Evolutionary conservation across 2,329 filamentous ascomycete species (phyloP).

Genomic region (Penicillium hordei): DNA sequence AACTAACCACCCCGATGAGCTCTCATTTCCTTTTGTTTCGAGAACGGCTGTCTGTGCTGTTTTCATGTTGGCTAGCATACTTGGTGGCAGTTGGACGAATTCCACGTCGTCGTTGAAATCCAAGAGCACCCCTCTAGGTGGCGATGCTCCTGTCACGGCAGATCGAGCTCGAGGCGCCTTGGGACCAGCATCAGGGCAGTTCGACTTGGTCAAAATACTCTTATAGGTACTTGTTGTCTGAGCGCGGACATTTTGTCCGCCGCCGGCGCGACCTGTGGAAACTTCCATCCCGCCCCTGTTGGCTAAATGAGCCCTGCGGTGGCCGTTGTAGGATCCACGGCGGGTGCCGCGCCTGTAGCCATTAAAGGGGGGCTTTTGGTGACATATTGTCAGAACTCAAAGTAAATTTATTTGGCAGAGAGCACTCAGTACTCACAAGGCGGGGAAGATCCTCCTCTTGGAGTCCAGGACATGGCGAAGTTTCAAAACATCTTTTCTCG

Average conservation of each 20-base stretch:
- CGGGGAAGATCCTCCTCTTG: not conserved
- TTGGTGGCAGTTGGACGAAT: not conserved
- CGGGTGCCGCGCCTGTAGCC: not conserved
- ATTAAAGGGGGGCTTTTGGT: not conserved
- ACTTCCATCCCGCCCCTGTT: not conserved
- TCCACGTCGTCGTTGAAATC: not conserved
- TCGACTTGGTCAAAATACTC: not conserved
- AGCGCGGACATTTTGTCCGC: not conserved
- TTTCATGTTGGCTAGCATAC: not conserved
- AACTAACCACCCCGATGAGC: not conserved
- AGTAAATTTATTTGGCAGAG: not conserved
- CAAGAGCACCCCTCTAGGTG: not conserved
- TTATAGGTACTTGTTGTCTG: not conserved
- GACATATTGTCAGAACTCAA: not conserved
- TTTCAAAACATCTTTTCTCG: not conserved
- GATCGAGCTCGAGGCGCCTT: too few species aligned
- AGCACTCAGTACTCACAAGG: not conserved
- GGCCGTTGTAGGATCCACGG: not conserved
- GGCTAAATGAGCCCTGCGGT: not conserved
- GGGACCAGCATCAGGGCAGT: too few species aligned
- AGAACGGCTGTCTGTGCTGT: not conserved
- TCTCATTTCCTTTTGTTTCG: not conserved
- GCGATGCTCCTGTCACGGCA: not conserved
- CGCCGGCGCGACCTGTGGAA: not conserved
- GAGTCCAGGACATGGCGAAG: not conserved